Evolutionary conservation across 495 filamentous ascomycete genomes (phyloP).

Genomic region (Penicillium arizonense): DNA sequence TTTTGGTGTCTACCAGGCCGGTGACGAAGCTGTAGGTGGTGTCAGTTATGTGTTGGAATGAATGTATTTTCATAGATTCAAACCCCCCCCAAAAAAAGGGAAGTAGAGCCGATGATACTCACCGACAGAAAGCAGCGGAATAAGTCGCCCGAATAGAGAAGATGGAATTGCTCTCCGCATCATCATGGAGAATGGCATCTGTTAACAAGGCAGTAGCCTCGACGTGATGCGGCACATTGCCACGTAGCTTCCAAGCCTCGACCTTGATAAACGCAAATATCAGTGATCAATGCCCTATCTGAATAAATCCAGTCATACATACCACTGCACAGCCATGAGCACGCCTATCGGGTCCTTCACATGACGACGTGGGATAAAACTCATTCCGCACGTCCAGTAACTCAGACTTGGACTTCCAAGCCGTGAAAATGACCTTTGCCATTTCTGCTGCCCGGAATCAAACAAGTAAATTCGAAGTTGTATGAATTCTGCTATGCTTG

Average conservation of each 20-base stretch:
- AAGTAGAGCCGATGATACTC: slow-evolving; percentile 12
- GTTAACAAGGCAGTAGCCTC: slow-evolving; percentile 78
- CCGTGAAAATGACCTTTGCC: slow-evolving; percentile 76
- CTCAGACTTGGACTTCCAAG: slow-evolving; percentile 68
- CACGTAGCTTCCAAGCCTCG: slow-evolving; percentile 60
- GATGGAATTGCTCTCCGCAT: slow-evolving; percentile 46
- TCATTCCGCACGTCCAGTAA: slow-evolving; percentile 64
- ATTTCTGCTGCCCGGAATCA: slow-evolving; percentile 33
- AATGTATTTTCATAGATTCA: slow-evolving; percentile 8
- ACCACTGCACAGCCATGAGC: slow-evolving; percentile 47
- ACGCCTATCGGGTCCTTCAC: slow-evolving; percentile 38
- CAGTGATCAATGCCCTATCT: background rate
- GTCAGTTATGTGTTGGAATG: slow-evolving; percentile 7
- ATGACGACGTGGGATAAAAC: slow-evolving; percentile 56
- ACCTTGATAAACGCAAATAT: slow-evolving; percentile 32
- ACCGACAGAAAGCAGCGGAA: slow-evolving; percentile 61
- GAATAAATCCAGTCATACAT: slow-evolving; percentile 11
- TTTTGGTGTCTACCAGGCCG: slow-evolving; percentile 74
- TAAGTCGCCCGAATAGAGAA: slow-evolving; percentile 58
- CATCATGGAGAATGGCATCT: slow-evolving; percentile 70
- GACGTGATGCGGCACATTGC: slow-evolving; percentile 75
- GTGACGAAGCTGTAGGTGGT: slow-evolving; percentile 73
- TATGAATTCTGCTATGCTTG: background rate
- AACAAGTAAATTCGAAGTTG: background rate
- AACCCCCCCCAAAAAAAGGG: background rate